These are phyloP conservation scores for Diospyros kaki DNA, from an alignment of 148 eudicot species.

Conservation along the genomic window DNA sequence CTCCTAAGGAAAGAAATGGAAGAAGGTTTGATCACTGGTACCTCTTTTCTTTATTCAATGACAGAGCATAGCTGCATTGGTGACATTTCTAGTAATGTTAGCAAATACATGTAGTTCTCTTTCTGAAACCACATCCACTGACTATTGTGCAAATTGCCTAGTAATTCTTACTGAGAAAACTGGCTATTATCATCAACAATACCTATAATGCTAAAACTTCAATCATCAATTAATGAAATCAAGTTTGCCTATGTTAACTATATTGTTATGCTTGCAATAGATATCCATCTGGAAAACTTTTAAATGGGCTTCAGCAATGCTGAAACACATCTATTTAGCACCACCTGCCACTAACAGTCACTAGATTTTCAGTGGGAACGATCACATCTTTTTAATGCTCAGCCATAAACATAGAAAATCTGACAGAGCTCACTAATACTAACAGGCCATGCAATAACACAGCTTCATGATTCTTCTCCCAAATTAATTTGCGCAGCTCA, in stretches of 20 bases:
- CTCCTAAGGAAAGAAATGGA: too few species aligned
- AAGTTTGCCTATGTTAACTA: background rate
- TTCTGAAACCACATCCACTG: background rate
- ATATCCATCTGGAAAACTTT: background rate
- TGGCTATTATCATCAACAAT: background rate
- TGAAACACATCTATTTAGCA: background rate
- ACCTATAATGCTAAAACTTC: constrained; percentile 3
- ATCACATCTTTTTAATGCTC: background rate
- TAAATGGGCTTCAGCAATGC: background rate
- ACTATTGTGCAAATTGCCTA: background rate
- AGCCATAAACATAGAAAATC: background rate
- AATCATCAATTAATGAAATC: background rate
- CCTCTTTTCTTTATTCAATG: too few species aligned
- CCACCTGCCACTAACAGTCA: background rate
- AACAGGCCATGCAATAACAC: background rate
- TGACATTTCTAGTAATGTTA: too few species aligned
- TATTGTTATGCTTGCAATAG: background rate
- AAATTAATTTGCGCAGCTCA: background rate
- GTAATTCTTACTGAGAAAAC: background rate
- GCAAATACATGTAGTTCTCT: background rate
- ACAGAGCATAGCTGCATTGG: too few species aligned
- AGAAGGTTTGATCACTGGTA: too few species aligned
- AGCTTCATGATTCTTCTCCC: background rate
- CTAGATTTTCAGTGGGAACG: background rate
- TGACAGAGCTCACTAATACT: background rate